Percentiles rank a stretch among this genome's conserved stretches.
Evolutionary conservation across 1,139 yeast species (phyloP).

Genomic region (Citeromyces siamensis): DNA sequence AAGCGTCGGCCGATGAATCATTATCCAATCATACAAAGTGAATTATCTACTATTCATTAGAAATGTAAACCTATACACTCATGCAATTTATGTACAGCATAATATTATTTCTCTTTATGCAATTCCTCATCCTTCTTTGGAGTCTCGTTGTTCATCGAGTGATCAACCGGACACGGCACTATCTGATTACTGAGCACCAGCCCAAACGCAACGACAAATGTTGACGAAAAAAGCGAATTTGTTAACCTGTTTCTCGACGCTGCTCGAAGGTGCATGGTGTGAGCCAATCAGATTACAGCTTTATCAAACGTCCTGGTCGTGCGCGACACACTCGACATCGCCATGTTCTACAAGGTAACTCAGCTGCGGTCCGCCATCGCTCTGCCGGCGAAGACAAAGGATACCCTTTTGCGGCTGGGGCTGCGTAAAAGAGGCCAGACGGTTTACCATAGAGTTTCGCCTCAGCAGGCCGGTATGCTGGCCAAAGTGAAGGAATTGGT

Average conservation of each 20-base stretch:
- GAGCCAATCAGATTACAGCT: conserved; percentile 1
- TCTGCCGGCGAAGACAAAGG: conserved; percentile 55
- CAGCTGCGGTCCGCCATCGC: conserved; percentile 81
- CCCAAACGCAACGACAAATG: conserved; percentile 58
- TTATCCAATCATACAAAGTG: too few relatives aligned
- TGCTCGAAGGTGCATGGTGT: conserved; percentile 33
- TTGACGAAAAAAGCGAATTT: conserved; percentile 60
- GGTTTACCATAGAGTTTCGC: conserved; percentile 62
- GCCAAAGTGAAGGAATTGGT: conserved; percentile 80
- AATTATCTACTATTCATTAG: too few relatives aligned
- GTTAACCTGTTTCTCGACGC: conserved; percentile 44
- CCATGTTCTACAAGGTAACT: conserved; percentile 50
- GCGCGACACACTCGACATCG: neutral
- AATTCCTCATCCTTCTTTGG: conserved; percentile 6
- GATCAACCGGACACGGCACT: conserved; percentile 67
- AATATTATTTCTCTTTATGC: neutral
- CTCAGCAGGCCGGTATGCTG: conserved; percentile 77
- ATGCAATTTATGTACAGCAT: conserved; percentile 1
- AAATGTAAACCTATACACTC: too few relatives aligned
- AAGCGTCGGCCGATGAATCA: too few relatives aligned
- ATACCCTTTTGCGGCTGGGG: conserved; percentile 63
- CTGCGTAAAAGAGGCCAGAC: conserved; percentile 63
- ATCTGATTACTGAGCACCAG: conserved; percentile 60
- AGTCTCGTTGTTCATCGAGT: conserved; percentile 18
- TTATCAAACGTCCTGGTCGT: neutral